Conservation (phyloP, 257 asterid genomes). For the Solanum rostratum region DNA sequence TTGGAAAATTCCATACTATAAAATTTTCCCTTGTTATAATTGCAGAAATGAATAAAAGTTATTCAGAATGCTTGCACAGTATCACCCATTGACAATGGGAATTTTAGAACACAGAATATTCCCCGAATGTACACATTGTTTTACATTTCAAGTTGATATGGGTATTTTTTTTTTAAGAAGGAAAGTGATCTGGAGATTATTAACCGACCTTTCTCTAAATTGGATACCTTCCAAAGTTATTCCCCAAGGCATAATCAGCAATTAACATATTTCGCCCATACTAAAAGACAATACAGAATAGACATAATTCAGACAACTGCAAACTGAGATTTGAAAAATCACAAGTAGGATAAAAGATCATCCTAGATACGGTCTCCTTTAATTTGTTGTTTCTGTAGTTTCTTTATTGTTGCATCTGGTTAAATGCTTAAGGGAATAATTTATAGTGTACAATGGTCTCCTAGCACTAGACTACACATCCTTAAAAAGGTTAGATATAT, state of each 20-base stretch:
- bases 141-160: not conserved
- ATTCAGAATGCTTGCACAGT: not conserved
- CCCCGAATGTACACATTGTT: not conserved
- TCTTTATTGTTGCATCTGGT: not conserved
- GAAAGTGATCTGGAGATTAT: not conserved
- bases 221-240: not conserved
- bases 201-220: not conserved
- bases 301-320: not conserved
- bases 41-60: not conserved
- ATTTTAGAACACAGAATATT: not conserved
- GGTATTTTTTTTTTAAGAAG: not conserved
- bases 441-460: not conserved
- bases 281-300: not conserved
- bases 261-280: not conserved
- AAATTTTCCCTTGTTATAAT: not conserved
- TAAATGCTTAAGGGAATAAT: not conserved
- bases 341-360: not conserved
- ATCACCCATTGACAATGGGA: not conserved
- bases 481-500: not conserved
- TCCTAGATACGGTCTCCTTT: not conserved
- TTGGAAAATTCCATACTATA: not conserved
- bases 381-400: not conserved
- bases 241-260: not conserved
- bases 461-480: not conserved
- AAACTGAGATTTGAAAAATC: not conserved